Conservation (phyloP, 768 basidiomycete genomes). For the Kwoniella heveanensis region DNA sequence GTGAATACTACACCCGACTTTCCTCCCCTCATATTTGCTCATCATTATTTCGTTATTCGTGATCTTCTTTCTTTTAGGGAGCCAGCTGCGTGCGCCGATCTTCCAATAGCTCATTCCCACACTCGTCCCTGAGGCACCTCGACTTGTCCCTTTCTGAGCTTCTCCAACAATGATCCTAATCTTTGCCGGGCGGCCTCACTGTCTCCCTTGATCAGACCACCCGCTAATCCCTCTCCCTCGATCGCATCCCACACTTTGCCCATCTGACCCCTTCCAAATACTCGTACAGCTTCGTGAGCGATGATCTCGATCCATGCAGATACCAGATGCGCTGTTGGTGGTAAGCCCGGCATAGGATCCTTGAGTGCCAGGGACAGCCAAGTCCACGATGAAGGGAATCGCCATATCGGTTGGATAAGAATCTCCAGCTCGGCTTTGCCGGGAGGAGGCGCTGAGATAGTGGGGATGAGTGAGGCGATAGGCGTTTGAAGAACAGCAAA, state of each 20-base stretch:
- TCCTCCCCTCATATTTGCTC: too few species aligned
- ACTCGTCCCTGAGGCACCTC: conserved; percentile 12
- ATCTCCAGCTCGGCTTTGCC: conserved; percentile 35
- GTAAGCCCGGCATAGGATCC: conserved; percentile 27
- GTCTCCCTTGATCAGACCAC: conserved; percentile 35
- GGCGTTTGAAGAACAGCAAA: conserved; percentile 66
- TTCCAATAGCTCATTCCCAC: conserved; percentile 24
- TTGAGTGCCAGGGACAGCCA: conserved; percentile 44
- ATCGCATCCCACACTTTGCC: conserved; percentile 47
- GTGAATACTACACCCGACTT: too few species aligned
- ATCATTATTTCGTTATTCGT: too few species aligned
- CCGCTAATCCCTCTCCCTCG: conserved; percentile 36
- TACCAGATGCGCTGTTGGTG: conserved; percentile 41
- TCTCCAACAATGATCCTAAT: conserved; percentile 28
- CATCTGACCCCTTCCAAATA: conserved; percentile 44
- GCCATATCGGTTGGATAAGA: conserved; percentile 35
- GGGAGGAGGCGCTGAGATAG: conserved; percentile 27
- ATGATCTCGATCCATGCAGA: conserved; percentile 39
- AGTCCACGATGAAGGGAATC: conserved; percentile 47
- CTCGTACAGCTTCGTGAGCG: conserved; percentile 30
- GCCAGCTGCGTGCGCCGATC: too few species aligned
- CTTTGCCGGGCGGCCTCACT: conserved; percentile 37
- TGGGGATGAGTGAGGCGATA: conserved; percentile 34
- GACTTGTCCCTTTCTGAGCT: conserved; percentile 9
- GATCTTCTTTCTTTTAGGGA: too few species aligned